These are phyloP conservation scores for Pelargonium citronellum DNA, from an alignment of 441 rosid genomes.

Conservation along the genomic window DNA sequence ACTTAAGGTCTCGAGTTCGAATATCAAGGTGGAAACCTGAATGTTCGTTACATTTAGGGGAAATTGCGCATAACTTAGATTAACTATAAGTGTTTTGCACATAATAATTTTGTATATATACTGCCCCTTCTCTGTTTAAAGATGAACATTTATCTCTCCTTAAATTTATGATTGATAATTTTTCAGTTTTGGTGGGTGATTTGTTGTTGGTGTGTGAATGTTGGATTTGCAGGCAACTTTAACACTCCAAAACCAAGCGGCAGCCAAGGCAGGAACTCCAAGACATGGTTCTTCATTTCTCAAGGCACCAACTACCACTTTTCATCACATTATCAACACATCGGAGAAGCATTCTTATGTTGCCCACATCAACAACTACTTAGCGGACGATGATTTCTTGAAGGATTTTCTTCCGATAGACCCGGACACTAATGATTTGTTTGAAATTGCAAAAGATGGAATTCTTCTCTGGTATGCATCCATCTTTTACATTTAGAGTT, in stretches of 20 bases:
- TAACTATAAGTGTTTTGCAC: too few relatives aligned
- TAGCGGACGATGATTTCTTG: constrained; percentile 83
- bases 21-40: too few relatives aligned
- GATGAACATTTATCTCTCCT: too few relatives aligned
- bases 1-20: too few relatives aligned
- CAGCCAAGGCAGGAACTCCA: constrained; percentile 48
- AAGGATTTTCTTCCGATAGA: constrained; percentile 73
- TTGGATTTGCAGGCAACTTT: constrained; percentile 52
- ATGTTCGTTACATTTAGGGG: not conserved
- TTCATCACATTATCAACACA: constrained; percentile 80
- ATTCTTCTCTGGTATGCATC: constrained; percentile 81
- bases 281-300: constrained; percentile 70
- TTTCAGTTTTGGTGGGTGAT: not conserved
- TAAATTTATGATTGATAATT: not conserved
- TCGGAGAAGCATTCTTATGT: constrained; percentile 93
- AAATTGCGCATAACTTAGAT: too few relatives aligned
- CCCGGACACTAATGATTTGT: constrained; percentile 68
- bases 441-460: constrained; percentile 87
- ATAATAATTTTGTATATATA: too few relatives aligned
- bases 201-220: not conserved
- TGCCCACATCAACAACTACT: constrained; percentile 70
- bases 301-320: constrained; percentile 78
- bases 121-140: too few relatives aligned
- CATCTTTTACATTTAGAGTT: too few relatives aligned
- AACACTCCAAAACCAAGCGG: constrained; percentile 63